Base-by-base conservation (phyloP, 345 rosid species). In the Anastatica hierochuntica region DNA sequence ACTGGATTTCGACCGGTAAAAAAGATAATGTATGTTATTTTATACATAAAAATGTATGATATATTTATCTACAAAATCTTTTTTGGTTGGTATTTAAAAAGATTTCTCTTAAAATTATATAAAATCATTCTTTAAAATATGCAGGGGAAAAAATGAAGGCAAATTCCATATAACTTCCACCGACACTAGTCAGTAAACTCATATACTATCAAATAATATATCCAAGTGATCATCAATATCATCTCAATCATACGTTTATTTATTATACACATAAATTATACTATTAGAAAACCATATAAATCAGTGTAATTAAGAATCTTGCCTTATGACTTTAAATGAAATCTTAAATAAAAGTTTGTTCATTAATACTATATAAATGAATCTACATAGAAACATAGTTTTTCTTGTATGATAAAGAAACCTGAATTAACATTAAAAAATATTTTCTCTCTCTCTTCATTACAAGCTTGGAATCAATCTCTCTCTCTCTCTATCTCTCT, bases 391-490 rank as follows among this genome's bases (percentile, higher is more conserved):
- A 64, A 49, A 64, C 63, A 39, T 48, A 55, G 49, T 37, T 14
- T 48, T 56, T 42, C 4, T n/a, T 10, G 8, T 19, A 2, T 15
- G 24, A 30, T 38, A 26, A 19, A 33, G 16, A 62, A 43, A 55
- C 46, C 41, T n/a, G 39, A 53, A 45, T 47, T 24, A 27, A 15
- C 19, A 37, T 15, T 12, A 0, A 29, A 1, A 18, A 9, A 15
- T 43, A 51, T 39, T 16, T 73, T 69, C 71, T 62, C 72, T 58
- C 39, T 66, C 39, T 66, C 71, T 61, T 49, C 68, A 54, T n/a
- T n/a, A n/a, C n/a, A n/a, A n/a, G n/a, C n/a, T n/a, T n/a, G n/a
- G n/a, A n/a, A n/a, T 56, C 74, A 66, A 58, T 54, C 62, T 41
- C 49, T 59, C 68, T 63, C 60, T 56, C 16, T 60, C 52, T 45